Conservation (phyloP, 2,329 filamentous ascomycete species). For the Diaporthe velutina region DNA sequence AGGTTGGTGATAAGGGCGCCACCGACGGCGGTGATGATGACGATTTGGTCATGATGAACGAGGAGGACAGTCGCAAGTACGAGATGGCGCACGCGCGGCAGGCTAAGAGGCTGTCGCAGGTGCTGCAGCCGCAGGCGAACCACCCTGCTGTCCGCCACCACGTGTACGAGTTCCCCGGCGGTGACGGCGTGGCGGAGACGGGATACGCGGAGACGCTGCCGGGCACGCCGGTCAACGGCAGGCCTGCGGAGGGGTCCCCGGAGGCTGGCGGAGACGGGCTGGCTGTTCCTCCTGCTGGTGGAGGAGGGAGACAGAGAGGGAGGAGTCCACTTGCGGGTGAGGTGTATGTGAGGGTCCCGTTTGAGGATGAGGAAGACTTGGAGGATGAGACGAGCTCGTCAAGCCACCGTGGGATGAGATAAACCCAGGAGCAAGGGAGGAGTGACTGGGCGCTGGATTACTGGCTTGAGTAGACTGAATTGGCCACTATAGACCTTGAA, state of each 20-base stretch:
- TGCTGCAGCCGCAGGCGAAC: conserved; percentile 34
- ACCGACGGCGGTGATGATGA: neutral
- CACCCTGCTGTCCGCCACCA: conserved; percentile 2
- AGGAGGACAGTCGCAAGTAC: conserved; percentile 82
- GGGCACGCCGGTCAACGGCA: conserved; percentile 36
- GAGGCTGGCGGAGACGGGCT: neutral
- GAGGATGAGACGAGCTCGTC: conserved; percentile 17
- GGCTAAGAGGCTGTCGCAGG: conserved; percentile 46
- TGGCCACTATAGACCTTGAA: neutral
- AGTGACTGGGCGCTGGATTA: neutral
- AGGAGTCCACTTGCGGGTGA: conserved; percentile 34
- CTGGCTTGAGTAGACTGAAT: neutral
- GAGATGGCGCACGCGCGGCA: conserved; percentile 74
- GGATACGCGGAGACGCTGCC: conserved; percentile 40
- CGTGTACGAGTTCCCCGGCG: neutral
- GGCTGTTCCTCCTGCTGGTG: conserved; percentile 8
- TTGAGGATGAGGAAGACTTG: conserved; percentile 35
- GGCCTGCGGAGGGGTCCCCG: neutral
- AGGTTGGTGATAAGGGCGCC: neutral
- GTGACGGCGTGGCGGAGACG: conserved; percentile 18
- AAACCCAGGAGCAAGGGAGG: neutral
- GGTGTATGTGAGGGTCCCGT: conserved; percentile 31
- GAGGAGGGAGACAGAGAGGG: conserved; percentile 1
- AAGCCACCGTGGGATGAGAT: neutral
- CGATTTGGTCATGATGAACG: conserved; percentile 74